A percentile compares a stretch with the other conserved stretches of the same genome.
These are phyloP conservation scores for Fusarium solani-melongenae DNA, from an alignment of 2,329 filamentous ascomycete species.

Conservation along the genomic window DNA sequence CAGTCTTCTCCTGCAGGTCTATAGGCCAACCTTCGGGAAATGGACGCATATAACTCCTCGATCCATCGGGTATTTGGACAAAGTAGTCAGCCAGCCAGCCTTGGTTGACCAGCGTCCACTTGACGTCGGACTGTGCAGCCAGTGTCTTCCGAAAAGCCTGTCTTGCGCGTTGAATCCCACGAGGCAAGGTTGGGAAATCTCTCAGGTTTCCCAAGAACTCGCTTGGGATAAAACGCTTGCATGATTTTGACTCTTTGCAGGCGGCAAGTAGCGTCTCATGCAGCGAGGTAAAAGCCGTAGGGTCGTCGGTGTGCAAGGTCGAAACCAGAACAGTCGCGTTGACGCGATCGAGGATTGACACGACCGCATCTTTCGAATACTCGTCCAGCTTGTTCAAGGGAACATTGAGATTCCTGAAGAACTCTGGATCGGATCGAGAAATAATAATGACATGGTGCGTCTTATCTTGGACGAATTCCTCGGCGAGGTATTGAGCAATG, in stretches of 20 bases:
- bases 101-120: constrained; percentile 1
- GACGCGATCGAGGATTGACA: neutral
- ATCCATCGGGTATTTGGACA: neutral
- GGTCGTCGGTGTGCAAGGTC: neutral
- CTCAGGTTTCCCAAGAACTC: neutral
- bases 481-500: neutral
- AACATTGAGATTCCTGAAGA: neutral
- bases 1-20: neutral
- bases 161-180: neutral
- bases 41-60: neutral
- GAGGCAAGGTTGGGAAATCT: neutral
- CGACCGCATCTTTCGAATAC: neutral
- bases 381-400: neutral
- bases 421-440: neutral
- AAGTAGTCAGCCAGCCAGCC: constrained; percentile 7
- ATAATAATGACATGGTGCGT: neutral
- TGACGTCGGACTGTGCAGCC: neutral
- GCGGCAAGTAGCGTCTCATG: neutral
- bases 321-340: neutral
- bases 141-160: neutral
- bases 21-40: neutral
- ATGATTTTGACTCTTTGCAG: neutral
- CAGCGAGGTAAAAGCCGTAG: neutral
- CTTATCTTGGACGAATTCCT: neutral
- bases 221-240: neutral